Percentiles rank a stretch among this genome's conserved stretches.
phyloP scores from a whole-genome alignment of 495 filamentous ascomycete genomes.

The Chaetomium cochliodes region DNA sequence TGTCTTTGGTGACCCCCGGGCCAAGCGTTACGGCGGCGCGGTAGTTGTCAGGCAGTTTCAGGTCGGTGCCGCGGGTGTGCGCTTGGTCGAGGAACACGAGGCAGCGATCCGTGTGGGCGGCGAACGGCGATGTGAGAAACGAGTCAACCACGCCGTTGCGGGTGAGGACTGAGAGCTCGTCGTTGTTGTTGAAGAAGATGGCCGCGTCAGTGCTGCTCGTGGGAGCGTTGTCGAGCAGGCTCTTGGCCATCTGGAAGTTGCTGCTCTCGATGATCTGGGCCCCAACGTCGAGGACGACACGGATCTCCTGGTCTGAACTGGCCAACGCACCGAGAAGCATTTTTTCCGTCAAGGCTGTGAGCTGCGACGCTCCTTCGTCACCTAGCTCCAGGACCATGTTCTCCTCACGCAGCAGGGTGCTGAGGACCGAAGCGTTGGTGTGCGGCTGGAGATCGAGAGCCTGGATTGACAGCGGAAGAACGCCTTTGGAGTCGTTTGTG shows the following conservation, averaged over 20 bases:
- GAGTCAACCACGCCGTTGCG: slow-evolving; percentile 48
- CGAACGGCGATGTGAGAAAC: slow-evolving; percentile 60
- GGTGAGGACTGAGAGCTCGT: slow-evolving; percentile 50
- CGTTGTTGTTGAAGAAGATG: slow-evolving; percentile 54
- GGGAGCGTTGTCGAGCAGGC: slow-evolving; percentile 43
- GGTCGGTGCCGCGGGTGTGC: slow-evolving; percentile 73
- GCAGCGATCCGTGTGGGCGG: slow-evolving; percentile 58
- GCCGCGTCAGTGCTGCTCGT: slow-evolving; percentile 42
- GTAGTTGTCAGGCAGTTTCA: slow-evolving; percentile 60
- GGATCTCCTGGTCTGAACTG: slow-evolving; percentile 40
- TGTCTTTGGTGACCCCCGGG: slow-evolving; percentile 66
- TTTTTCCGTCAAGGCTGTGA: slow-evolving; percentile 39
- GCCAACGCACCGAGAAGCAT: slow-evolving; percentile 48
- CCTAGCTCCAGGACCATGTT: slow-evolving; percentile 49
- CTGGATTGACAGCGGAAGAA: slow-evolving; percentile 56
- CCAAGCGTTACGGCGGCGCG: slow-evolving; percentile 70
- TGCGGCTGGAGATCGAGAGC: slow-evolving; percentile 61
- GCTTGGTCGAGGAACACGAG: slow-evolving; percentile 73
- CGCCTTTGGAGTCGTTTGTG: slow-evolving; percentile 62
- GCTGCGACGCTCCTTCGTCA: slow-evolving; percentile 4
- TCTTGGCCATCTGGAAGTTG: slow-evolving; percentile 54
- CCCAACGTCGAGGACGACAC: slow-evolving; percentile 71
- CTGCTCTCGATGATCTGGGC: slow-evolving; percentile 67
- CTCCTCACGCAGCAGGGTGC: slow-evolving; percentile 54
- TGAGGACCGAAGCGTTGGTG: slow-evolving; percentile 65